Evolutionary conservation across 2,329 filamentous ascomycete species (phyloP).

Genomic region (Alternaria ventricosa): DNA sequence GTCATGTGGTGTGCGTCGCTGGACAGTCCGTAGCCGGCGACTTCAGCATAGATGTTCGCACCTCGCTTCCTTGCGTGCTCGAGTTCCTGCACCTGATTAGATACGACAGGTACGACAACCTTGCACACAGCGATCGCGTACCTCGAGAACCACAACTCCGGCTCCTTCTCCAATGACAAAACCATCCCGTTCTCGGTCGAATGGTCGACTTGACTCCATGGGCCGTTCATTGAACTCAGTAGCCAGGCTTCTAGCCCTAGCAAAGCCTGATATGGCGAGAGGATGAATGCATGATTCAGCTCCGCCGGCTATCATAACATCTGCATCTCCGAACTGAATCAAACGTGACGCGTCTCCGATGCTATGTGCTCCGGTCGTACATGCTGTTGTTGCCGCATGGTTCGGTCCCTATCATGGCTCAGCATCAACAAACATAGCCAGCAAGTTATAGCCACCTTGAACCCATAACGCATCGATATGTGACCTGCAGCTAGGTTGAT

Average conservation of each 20-base stretch:
- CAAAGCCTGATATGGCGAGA: conserved; percentile 89
- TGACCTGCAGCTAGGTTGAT: conserved; percentile 96
- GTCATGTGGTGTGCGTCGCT: conserved; percentile 95
- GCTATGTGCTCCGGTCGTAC: conserved; percentile 93
- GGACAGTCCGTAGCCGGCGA: conserved; percentile 87
- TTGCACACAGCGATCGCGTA: conserved; percentile 30
- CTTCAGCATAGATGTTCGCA: conserved; percentile 84
- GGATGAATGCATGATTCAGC: conserved; percentile 96
- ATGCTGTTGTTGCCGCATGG: conserved; percentile 91
- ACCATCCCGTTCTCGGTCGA: conserved; percentile 78
- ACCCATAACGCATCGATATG: conserved; percentile 89
- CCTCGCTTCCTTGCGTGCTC: conserved; percentile 83
- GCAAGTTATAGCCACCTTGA: conserved; percentile 58
- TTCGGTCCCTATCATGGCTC: conserved; percentile 72
- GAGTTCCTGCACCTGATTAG: conserved; percentile 63
- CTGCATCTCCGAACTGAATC: conserved; percentile 87
- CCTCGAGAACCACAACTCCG: conserved; percentile 83
- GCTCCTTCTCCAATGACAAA: conserved; percentile 96
- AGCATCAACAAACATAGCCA: not conserved
- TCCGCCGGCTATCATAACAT: conserved; percentile 96
- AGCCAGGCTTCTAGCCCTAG: conserved; percentile 82
- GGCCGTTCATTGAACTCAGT: conserved; percentile 80
- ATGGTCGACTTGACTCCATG: conserved; percentile 77
- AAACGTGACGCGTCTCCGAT: conserved; percentile 94
- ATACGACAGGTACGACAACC: not conserved